Conservation (phyloP, 2,329 filamentous ascomycete genomes). For the Pleurostoma richardsiae region DNA sequence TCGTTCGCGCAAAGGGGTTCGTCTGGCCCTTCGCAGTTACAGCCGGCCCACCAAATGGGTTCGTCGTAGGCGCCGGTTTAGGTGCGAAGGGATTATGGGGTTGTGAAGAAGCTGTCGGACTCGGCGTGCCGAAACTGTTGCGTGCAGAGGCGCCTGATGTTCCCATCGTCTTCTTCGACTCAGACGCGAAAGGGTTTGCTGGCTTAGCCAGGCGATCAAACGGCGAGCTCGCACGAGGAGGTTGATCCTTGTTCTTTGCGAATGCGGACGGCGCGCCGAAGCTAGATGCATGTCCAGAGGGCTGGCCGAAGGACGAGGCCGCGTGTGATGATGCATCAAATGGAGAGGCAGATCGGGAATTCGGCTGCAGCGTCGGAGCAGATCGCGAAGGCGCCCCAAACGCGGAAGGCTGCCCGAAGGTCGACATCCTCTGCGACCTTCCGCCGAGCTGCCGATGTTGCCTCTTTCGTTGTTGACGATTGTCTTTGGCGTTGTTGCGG, state of each 20-base stretch:
- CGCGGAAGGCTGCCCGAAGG: conserved; percentile 10
- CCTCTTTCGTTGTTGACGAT: too few relatives aligned
- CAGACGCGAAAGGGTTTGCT: neutral
- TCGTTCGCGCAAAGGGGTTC: neutral
- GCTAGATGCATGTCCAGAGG: conserved; percentile 2
- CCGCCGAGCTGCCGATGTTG: neutral
- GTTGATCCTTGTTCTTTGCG: neutral
- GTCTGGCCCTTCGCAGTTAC: neutral
- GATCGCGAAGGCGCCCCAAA: conserved; percentile 11
- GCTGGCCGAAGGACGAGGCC: conserved; percentile 5
- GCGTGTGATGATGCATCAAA: conserved; percentile 9
- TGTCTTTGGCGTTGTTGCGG: too few relatives aligned
- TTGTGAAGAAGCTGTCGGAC: neutral
- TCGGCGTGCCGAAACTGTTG: neutral
- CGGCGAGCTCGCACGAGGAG: neutral
- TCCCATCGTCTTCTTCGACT: neutral
- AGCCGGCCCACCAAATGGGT: neutral
- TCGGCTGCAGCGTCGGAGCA: conserved; percentile 3
- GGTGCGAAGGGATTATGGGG: neutral
- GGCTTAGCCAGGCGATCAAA: neutral
- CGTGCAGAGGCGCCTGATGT: neutral
- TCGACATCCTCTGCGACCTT: conserved; percentile 7
- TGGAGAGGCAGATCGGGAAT: conserved; percentile 6
- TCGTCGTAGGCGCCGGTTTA: neutral
- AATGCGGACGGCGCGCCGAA: conserved; percentile 5